Evolutionary conservation across 495 filamentous ascomycete genomes (phyloP), one percentile per base, ranked within the genome.

Genomic region (Xylaria castorea): DNA sequence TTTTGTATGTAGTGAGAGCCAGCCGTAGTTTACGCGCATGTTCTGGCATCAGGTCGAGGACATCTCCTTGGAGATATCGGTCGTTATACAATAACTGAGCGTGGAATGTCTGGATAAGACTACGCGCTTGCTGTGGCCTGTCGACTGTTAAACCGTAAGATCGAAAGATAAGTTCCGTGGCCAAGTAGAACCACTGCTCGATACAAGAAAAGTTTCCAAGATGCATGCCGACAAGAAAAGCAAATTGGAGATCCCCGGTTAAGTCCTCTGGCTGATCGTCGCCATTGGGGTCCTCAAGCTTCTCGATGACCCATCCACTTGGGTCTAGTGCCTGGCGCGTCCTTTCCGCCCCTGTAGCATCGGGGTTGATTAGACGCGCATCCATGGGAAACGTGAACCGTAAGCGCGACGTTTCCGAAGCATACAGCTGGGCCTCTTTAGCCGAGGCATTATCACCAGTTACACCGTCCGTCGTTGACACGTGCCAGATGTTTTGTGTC

Each of bases 241-340:
- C 87, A 75, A 97, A 92, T 75, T 98, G 93, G 53, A 98, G 76
- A 77, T 98, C 95, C 51, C 94, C 95, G n/a, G 97, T 80, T 5
- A 98, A 75, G 70, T 87, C 91, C 78, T 75, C 71, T 64, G 81
- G 80, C 3, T 58, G 64, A 48, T 73, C 71, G 3, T 8, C 65
- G 51, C 36, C n/a, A 42, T 38, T 27, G 2, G 36, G 48, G 25
- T 34, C 66, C 40, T 74, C 70, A 12, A 83, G 75, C 0, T 77
- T 55, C 9, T 75, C 65, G 16, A 78, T 61, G n/a, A 85, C 63
- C 50, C 80, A 83, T 38, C 38, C 8, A 9, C 77, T 79, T 1
- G 81, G 81, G 72, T 83, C 80, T 1, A 83, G 74, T 22, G 80
- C 77, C 34, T 77, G 73, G 9, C 61, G 73, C 9, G 79, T 80